Evolutionary conservation across 345 rosid species (phyloP), one percentile per base, ranked within the genome.

Genomic region (Aethionema arabicum): DNA sequence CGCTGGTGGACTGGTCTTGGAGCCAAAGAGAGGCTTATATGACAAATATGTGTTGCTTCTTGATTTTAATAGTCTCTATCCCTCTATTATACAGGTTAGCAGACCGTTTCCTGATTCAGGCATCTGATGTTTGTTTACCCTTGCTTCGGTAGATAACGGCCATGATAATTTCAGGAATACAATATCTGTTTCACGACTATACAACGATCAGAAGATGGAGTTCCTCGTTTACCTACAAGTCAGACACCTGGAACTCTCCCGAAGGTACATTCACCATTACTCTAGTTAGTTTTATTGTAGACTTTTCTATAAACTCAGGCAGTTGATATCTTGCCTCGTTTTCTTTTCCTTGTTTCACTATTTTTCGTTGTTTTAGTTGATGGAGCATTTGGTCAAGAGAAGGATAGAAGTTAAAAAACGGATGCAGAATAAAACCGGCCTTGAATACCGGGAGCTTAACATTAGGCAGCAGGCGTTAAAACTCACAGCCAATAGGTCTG

Each of bases 121-220:
- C 63, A 43, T 70, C 36, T 32, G 30, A 62, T 60, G 58, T 11
- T 36, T 38, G 59, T 72, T 61, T 35, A 52, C 47, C 9, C 29
- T 61, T 60, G 31, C 67, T 60, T 48, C 21, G 30, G 30, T 54
- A 48, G 29, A 32, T 65, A 60, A 66, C 37, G 36, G n/a, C 43
- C 14, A 38, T 66, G 33, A 27, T 54, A 33, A 13, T 70, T 68
- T 44, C 87, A 90, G 97, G 99, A 93, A 77, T 93, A 87, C 57
- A 93, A 93, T 70, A 90, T 93, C 72, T 90, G 97, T 72, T 90
- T 90, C 75, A 93, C 99, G n/a, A 93, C 99, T 1, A 87, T 90
- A 48, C 85, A 87, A 77, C 87, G 84, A 72, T 78, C 90, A 69
- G 59, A 77, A n/a, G 97, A 90, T 33, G 96, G 87, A 64, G 67